Percentiles rank a stretch among this genome's conserved stretches.
These are phyloP conservation scores for Chytriomyces confervae DNA, from an alignment of 192 early-diverging fungal genomes.

Conservation along the genomic window DNA sequence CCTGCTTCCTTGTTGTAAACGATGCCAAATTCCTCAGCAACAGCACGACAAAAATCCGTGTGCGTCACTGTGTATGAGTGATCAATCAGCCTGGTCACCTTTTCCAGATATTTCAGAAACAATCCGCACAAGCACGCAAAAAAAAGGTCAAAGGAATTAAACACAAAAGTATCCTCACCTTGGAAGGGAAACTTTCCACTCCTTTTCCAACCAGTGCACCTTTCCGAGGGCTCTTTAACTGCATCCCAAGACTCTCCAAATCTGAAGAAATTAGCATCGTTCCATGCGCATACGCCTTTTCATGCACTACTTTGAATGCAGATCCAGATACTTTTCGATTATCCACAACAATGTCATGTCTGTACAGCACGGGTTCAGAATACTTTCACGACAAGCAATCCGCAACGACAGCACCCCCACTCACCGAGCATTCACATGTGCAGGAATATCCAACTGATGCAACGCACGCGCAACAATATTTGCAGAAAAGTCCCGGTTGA, in stretches of 20 bases:
- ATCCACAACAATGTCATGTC: constrained; percentile 86
- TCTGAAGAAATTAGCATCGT: constrained; percentile 97
- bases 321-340: constrained; percentile 89
- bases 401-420: not conserved
- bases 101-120: not conserved
- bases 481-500: constrained; percentile 77
- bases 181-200: constrained; percentile 87
- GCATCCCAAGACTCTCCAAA: constrained; percentile 59
- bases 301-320: constrained; percentile 88
- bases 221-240: constrained; percentile 71
- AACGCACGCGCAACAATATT: constrained; percentile 79
- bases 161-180: constrained; percentile 63
- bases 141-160: not conserved
- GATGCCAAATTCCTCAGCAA: constrained; percentile 69
- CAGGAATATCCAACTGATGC: constrained; percentile 79
- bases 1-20: constrained; percentile 4
- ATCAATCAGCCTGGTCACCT: constrained; percentile 71
- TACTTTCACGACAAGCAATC: not conserved
- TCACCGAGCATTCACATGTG: constrained; percentile 76
- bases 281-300: constrained; percentile 92
- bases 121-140: not conserved
- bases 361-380: not conserved
- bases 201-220: constrained; percentile 85
- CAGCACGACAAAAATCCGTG: constrained; percentile 77
- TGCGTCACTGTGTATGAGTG: constrained; percentile 86